Evolutionary conservation across 306 rosid species (phyloP).

Genomic region (Spatholobus suberectus): DNA sequence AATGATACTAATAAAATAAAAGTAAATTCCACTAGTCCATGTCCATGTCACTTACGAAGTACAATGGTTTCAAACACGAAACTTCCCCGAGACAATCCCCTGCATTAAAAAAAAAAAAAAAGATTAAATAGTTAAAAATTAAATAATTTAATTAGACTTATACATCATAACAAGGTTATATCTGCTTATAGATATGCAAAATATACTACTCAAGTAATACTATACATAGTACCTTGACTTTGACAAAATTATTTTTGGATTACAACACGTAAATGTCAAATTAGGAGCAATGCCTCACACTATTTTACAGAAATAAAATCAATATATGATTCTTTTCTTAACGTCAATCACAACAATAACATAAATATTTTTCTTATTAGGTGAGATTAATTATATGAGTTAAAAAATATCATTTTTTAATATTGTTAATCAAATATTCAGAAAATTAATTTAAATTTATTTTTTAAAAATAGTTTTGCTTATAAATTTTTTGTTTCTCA

Average conservation of each 20-base stretch:
- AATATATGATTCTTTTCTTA: neutral
- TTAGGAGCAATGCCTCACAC: neutral
- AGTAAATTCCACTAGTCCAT: neutral
- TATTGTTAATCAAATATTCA: neutral
- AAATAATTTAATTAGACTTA: neutral
- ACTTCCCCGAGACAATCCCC: neutral
- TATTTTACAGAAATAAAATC: neutral
- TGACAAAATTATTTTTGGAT: neutral
- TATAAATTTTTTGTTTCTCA: neutral
- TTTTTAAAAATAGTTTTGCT: neutral
- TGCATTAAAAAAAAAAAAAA: neutral
- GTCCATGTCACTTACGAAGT: neutral
- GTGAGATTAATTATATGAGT: neutral
- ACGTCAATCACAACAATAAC: neutral
- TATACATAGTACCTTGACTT: neutral
- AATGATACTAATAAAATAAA: neutral
- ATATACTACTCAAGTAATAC: neutral
- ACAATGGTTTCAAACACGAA: neutral
- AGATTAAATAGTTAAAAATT: neutral
- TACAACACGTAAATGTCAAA: neutral
- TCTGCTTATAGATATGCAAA: neutral
- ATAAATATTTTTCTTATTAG: neutral
- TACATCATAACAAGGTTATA: neutral
- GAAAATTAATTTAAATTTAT: neutral
- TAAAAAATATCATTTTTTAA: neutral